Conservation (phyloP, 495 filamentous ascomycete genomes). For the Talaromyces trachyspermus region DNA sequence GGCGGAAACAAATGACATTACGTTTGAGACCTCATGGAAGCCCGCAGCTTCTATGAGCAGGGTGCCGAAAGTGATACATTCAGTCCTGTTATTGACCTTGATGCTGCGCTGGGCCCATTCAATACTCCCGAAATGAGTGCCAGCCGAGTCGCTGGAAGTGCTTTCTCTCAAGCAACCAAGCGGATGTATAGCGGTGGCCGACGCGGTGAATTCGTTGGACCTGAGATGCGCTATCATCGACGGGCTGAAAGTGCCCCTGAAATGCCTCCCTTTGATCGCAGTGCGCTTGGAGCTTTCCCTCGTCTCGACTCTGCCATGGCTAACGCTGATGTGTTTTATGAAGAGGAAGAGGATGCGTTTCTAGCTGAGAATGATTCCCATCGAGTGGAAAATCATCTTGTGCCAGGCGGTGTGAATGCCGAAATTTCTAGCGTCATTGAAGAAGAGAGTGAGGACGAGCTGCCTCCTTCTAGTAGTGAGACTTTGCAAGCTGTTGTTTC, state of each 20-base stretch:
- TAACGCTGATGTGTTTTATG: conserved; percentile 81
- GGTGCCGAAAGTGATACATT: conserved; percentile 47
- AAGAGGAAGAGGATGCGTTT: conserved; percentile 81
- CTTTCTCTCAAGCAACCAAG: conserved; percentile 54
- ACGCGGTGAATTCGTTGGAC: conserved; percentile 64
- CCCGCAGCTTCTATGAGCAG: conserved; percentile 42
- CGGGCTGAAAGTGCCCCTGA: conserved; percentile 89
- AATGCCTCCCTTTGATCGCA: conserved; percentile 72
- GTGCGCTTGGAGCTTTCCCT: conserved; percentile 45
- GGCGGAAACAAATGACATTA: conserved; percentile 19
- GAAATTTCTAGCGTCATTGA: conserved; percentile 8
- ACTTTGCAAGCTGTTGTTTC: background rate
- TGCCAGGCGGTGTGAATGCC: background rate
- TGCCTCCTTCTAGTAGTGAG: conserved; percentile 5
- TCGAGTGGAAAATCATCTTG: too few species aligned
- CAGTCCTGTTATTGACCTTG: conserved; percentile 84
- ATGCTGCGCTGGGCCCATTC: conserved; percentile 91
- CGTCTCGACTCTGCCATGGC: conserved; percentile 63
- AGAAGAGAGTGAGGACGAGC: conserved; percentile 11
- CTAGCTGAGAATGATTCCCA: conserved; percentile 32
- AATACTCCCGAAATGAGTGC: conserved; percentile 60
- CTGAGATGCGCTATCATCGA: conserved; percentile 84
- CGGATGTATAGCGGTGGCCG: conserved; percentile 83
- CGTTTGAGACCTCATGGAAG: conserved; percentile 39
- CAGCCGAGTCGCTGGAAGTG: conserved; percentile 43